Base-by-base conservation (phyloP, 1,284 basidiomycete species). In the Ganoderma boninense region DNA sequence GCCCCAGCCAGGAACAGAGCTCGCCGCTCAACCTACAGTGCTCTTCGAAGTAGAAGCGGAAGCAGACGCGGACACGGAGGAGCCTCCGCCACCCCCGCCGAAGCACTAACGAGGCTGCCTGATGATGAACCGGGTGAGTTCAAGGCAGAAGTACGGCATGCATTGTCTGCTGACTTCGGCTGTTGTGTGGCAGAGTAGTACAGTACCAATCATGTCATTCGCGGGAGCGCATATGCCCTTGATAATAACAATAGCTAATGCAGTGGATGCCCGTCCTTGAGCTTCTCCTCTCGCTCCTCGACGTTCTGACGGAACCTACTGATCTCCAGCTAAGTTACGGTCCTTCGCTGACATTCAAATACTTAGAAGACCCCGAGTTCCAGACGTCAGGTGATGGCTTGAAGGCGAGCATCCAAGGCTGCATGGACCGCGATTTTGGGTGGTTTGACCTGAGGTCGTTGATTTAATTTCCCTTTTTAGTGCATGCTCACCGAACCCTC, bases 41-140 rank as follows among this genome's bases (percentile, higher is more conserved):
- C 65, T 74, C 35, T 71, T 74, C 63, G 69, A 67, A 56, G 67
- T 6, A 38, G 38, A 38, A 38, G 38, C 38, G 38, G 38, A 38
- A 38, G 38, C 10, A 38, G 38, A 38, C 38, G 6, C 69, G n/a
- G 65, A 72, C 2, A 59, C 67, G 43, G 70, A 70, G 8, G 70
- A 66, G 16, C 56, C 71, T 3, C 73, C 71, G n/a, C 67, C 65
- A 16, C 73, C 70, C 23, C 73, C 70, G 29, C 70, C 70, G 56
- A 71, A 74, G 65, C 20, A 59, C 26, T 73, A 49, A 62, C 10
- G 60, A 32, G 0, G 5, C 14, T 20, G 10, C 11, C 35, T 43
- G 35, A n/a, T 38, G 49, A 49, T 43, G 11, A 13, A 4, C 56
- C 40, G 54, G 62, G 70, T 66, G 43, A 64, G 67, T 64, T 44